Base-by-base conservation (phyloP, 495 filamentous ascomycete species). In the Penicillium diatomitis region DNA sequence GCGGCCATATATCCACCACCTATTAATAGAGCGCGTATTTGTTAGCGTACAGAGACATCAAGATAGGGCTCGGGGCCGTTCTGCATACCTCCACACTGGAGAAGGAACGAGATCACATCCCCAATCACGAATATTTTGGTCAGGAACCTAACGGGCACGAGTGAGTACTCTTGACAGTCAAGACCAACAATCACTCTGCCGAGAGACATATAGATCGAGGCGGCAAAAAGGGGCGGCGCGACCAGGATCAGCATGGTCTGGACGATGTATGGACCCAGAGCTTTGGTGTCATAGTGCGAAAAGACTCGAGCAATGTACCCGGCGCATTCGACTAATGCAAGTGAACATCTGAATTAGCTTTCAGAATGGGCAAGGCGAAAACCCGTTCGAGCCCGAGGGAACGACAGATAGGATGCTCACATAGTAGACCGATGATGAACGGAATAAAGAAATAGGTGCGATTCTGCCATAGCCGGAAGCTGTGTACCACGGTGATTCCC, bases 201-300 rank as follows among this genome's bases (percentile, higher is more conserved):
- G 8, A 80, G 73, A n/a, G 71, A 65, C 75, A 79, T 80, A 62
- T 79, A 80, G 31, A 80, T 74, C 0, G 76, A 77, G 5, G 76
- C 76, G 2, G 76, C 73, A 46, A 70, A 71, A 11, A 77, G 54
- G 2, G 70, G 73, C n/a, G 52, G 53, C 2, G 66, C 62, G 33
- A 69, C 51, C 27, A 59, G 55, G 32, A 67, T 58, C 31, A 69
- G 54, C 41, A 69, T 52, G 8, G 63, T 60, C 45, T 70, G 63
- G 27, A 65, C 51, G 33, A 67, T 60, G 46, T 65, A 65, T 34
- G 54, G 57, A 8, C 56, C 53, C 0, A 69, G 47, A 0, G 50
- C 51, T 30, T 37, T 49, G 8, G 57, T 61, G 41, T 57, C 43
- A 7, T 50, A 54, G 32, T 61, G 54, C 6, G 55, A 57, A 40